A percentile compares a stretch with the other conserved stretches of the same genome.
Conservation (phyloP, 1,284 basidiomycete species). For the Fistulinella cinereoalba region DNA sequence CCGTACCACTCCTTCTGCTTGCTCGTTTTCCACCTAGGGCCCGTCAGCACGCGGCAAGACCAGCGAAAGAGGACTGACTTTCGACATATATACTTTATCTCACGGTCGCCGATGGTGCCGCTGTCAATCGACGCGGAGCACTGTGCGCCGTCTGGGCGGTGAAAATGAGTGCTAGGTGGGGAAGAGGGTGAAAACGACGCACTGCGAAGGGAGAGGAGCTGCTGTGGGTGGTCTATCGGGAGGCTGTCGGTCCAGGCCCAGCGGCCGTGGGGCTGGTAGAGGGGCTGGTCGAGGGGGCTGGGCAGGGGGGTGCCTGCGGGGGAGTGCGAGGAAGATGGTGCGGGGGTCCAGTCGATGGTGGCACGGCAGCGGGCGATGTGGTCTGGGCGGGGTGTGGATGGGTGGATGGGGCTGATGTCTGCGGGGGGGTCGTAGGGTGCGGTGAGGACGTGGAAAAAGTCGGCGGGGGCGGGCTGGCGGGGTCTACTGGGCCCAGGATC, state of each 20-base stretch:
- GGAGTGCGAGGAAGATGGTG: neutral
- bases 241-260: constrained; percentile 42
- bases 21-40: constrained; percentile 38
- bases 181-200: neutral
- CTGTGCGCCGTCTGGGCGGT: constrained; percentile 39
- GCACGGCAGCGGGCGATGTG: constrained; percentile 27
- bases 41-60: constrained; percentile 4
- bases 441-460: constrained; percentile 32
- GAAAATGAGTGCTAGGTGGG: constrained; percentile 1
- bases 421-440: constrained; percentile 26
- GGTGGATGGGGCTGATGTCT: constrained; percentile 3
- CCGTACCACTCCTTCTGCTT: constrained; percentile 38
- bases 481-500: constrained; percentile 19
- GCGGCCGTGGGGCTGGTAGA: constrained; percentile 37
- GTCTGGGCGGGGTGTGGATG: constrained; percentile 13
- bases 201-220: constrained; percentile 30
- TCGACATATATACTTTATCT: constrained; percentile 48
- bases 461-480: constrained; percentile 17
- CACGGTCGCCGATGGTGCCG: constrained; percentile 32
- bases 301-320: constrained; percentile 2
- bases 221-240: constrained; percentile 29
- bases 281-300: constrained; percentile 19
- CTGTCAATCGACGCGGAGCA: constrained; percentile 42
- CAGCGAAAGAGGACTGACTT: constrained; percentile 34
- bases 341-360: constrained; percentile 27